phyloP scores from a whole-genome alignment of 2,329 filamentous ascomycete genomes.

The Epichloe hybrida region DNA sequence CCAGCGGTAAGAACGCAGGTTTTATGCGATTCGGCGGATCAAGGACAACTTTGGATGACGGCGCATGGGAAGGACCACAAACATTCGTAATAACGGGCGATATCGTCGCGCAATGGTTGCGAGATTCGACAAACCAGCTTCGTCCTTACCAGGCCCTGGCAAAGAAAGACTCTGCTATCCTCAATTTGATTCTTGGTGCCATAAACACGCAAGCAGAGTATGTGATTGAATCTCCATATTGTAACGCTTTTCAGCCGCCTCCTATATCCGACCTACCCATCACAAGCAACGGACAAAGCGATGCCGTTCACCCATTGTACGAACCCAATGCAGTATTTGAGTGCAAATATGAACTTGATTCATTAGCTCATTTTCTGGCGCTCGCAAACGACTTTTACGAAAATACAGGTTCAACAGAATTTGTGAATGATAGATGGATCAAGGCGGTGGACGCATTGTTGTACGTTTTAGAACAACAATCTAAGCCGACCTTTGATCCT shows the following conservation, averaged over 20 bases:
- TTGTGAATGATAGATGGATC: conserved; percentile 68
- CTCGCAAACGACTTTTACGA: conserved; percentile 78
- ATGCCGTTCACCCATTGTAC: conserved; percentile 74
- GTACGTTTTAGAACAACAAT: conserved; percentile 63
- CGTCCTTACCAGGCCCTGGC: conserved; percentile 79
- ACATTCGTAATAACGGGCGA: conserved; percentile 90
- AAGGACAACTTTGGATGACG: conserved; percentile 28
- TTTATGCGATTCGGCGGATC: conserved; percentile 22
- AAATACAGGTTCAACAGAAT: conserved; percentile 63
- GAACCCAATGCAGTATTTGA: conserved; percentile 82
- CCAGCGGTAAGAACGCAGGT: conserved; percentile 38
- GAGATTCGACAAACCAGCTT: conserved; percentile 88
- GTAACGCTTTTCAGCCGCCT: conserved; percentile 95
- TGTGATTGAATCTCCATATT: conserved; percentile 89
- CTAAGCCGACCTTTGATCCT: conserved; percentile 64
- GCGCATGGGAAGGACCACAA: conserved; percentile 70
- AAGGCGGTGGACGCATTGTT: conserved; percentile 63
- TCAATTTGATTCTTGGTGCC: conserved; percentile 72
- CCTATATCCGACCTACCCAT: conserved; percentile 62
- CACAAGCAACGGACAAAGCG: conserved; percentile 67
- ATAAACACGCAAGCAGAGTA: conserved; percentile 96
- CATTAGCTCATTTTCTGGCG: conserved; percentile 78
- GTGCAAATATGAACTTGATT: conserved; percentile 98
- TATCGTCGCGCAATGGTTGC: conserved; percentile 85
- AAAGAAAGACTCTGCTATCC: conserved; percentile 65